Base-by-base conservation (phyloP, 2,329 filamentous ascomycete genomes). In the Aspergillus sojae region DNA sequence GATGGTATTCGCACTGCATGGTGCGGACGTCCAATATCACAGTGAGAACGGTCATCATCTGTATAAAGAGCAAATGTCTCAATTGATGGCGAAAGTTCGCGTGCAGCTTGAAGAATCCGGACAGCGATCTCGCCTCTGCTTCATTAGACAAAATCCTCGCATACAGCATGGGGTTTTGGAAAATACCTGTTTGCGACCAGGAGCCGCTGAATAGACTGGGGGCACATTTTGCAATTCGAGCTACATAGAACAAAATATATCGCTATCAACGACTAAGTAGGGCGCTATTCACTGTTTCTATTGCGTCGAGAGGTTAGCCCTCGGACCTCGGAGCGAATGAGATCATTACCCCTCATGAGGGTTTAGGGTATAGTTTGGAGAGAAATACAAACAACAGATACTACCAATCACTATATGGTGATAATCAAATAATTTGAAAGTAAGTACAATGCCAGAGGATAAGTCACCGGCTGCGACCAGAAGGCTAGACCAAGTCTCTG, bases 91-190 rank as follows among this genome's bases (percentile, higher is more conserved):
- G 77, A 78, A 3, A 89, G 77, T 74, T 90, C 88, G 46, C 86
- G 80, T n/a, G 85, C 85, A 61, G 87, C 82, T 34, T 83, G 82
- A 39, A 89, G 77, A 55, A 89, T 87, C 14, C 88, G 82, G 2
- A 86, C 82, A 60, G 87, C 87, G 58, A 90, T 89, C 73, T 90
- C 88, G 61, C 88, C 88, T 77, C 86, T 87, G 10, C 21, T 48
- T 43, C 14, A 58, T 62, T 58, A 63, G 28, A 30, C 7, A 50
- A 50, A 9, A 10, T 10, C 23, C 23, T 16, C 6, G 26, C 14
- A n/a, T 28, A 19, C 26, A 30, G 23, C 48, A 34, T 32, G 41
- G 10, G 5, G 1, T 21, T 28, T 19, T 61, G 5, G 26, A 34
- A 48, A 58, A 23, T 71, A 84, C 84, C 83, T 82, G 67, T 87